Evolutionary conservation across 2,329 filamentous ascomycete genomes (phyloP), one percentile per base, ranked within the genome.

Genomic region (Colletotrichum plurivorum): DNA sequence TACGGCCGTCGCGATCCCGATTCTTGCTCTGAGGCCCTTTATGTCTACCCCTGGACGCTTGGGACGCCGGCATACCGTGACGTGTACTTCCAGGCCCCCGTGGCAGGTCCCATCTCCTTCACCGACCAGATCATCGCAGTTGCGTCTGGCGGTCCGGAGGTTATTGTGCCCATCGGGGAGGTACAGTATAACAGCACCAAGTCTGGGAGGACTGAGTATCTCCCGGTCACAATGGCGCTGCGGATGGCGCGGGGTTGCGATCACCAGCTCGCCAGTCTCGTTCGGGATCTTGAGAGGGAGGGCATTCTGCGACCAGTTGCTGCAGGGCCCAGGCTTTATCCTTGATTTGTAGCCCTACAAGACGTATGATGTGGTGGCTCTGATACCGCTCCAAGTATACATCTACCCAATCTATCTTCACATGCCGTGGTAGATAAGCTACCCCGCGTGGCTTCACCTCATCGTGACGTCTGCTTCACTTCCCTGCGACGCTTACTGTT

Each of bases 21-120:
- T 48, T 63, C 71, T 1, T 72, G 61, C 48, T 71, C 65, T 5
- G 69, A 71, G 46, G 67, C 48, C 5, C 41, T 72, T 2, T 72
- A 72, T 15, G 31, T 69, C n/a, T 71, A 71, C 9, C 20, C 55
- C 3, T 72, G 60, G 45, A 25, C 20, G 2, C 31, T 45, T 7
- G 69, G 56, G 1, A 20, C 56, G n/a, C 64, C 69, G 3, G n/a
- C 18, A 2, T 71, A 72, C 20, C 65, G 71, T 2, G 57, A 72
- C n/a, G 10, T 18, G 5, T 72, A 69, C 43, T 5, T 52, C 8
- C 7, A 65, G n/a, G 12, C 56, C 4, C 57, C 39, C 2, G 67
- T 46, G 3, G n/a, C 20, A 3, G 63, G 58, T 5, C 63, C 67
- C 5, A n/a, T 71, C 4, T 46, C 63, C 2, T 67, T 68, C 9